Percentiles rank a stretch among this genome's conserved stretches.
These are phyloP conservation scores for Verticillium zaregamsianum DNA, from an alignment of 2,329 filamentous ascomycete species.

Conservation along the genomic window DNA sequence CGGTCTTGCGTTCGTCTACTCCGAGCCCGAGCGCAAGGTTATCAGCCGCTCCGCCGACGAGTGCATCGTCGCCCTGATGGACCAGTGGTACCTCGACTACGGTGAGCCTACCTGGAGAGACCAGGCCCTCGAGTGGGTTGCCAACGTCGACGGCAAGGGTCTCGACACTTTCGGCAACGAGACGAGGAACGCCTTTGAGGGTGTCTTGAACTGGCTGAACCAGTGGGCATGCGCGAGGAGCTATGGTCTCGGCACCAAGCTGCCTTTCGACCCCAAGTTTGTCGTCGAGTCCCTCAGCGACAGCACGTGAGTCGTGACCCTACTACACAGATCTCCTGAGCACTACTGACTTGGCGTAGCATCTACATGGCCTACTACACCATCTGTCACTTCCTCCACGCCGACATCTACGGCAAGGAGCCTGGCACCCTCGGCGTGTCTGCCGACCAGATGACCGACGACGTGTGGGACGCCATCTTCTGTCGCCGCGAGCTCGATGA, in stretches of 20 bases:
- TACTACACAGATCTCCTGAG: no score
- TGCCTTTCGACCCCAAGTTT: conserved; percentile 90
- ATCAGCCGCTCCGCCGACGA: conserved; percentile 86
- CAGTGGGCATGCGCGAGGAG: conserved; percentile 93
- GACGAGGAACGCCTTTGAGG: conserved; percentile 75
- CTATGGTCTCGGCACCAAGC: conserved; percentile 87
- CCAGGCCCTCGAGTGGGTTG: conserved; percentile 67
- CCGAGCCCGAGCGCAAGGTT: conserved; percentile 87
- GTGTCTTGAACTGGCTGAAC: conserved; percentile 86
- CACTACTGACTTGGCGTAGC: no score
- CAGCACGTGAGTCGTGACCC: conserved; percentile 58
- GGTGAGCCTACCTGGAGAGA: conserved; percentile 77
- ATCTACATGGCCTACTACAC: conserved; percentile 54
- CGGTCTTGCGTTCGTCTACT: conserved; percentile 83
- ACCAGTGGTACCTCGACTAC: conserved; percentile 98
- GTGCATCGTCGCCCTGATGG: conserved; percentile 87
- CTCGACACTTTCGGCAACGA: conserved; percentile 79
- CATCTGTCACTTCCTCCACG: conserved; percentile 60
- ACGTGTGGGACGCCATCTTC: conserved; percentile 96
- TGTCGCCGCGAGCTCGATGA: conserved; percentile 67
- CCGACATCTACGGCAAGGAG: conserved; percentile 77
- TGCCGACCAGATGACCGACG: conserved; percentile 85
- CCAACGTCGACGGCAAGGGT: conserved; percentile 59
- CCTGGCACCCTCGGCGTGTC: conserved; percentile 65
- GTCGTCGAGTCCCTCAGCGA: conserved; percentile 91